Conservation (phyloP, 495 filamentous ascomycete genomes). For the Schizothecium vesticola region DNA sequence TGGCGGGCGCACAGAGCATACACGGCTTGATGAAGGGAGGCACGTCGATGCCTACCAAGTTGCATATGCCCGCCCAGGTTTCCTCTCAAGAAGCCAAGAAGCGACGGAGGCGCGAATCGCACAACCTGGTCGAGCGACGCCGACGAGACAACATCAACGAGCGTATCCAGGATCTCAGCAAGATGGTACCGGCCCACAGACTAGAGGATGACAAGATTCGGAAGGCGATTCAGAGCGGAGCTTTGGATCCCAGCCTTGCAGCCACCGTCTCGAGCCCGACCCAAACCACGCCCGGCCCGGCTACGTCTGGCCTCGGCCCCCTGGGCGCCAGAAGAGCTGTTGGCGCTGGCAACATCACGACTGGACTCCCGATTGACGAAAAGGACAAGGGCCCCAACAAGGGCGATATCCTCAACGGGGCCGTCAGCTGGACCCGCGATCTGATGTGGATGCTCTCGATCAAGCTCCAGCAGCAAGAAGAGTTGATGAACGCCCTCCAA, state of each 20-base stretch:
- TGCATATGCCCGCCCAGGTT: slow-evolving; percentile 36
- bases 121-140: slow-evolving; percentile 92
- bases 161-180: slow-evolving; percentile 90
- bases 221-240: slow-evolving; percentile 88
- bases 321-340: slow-evolving; percentile 74
- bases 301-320: slow-evolving; percentile 85
- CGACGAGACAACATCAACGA: slow-evolving; percentile 98
- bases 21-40: slow-evolving; percentile 51
- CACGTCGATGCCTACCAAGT: slow-evolving; percentile 51
- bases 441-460: slow-evolving; percentile 92
- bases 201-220: slow-evolving; percentile 96
- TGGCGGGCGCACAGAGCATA: slow-evolving; percentile 44
- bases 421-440: slow-evolving; percentile 94
- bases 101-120: slow-evolving; percentile 82
- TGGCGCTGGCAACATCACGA: slow-evolving; percentile 76
- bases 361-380: slow-evolving; percentile 85
- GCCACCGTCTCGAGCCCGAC: slow-evolving; percentile 50
- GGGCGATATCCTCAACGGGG: slow-evolving; percentile 94
- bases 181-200: slow-evolving; percentile 85
- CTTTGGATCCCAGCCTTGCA: slow-evolving; percentile 72
- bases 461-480: slow-evolving; percentile 82
- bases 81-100: slow-evolving; percentile 89
- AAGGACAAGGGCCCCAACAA: slow-evolving; percentile 99
- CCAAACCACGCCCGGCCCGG: slow-evolving; percentile 77
- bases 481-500: slow-evolving; percentile 67